phyloP scores from a whole-genome alignment of 1,284 basidiomycete species.

The Ceraceosorus guamensis region DNA sequence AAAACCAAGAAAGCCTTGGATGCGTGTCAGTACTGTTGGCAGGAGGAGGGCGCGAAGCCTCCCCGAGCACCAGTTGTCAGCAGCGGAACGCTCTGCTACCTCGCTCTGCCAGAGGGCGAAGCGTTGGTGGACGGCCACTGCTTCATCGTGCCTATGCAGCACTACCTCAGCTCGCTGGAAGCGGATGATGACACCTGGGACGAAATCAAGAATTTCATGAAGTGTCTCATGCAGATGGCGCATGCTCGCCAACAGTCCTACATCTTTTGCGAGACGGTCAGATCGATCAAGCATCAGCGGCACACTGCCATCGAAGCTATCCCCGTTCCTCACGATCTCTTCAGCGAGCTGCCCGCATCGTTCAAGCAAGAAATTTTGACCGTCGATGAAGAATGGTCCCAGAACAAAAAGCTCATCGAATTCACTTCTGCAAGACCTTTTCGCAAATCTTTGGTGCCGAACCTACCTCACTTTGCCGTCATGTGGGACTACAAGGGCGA shows the following conservation, averaged over 20 bases:
- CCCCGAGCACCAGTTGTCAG: constrained; percentile 80
- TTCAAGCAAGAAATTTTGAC: constrained; percentile 88
- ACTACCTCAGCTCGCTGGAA: constrained; percentile 82
- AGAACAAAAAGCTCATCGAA: constrained; percentile 92
- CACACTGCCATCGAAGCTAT: constrained; percentile 88
- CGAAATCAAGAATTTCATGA: constrained; percentile 79
- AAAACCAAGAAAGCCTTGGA: constrained; percentile 84
- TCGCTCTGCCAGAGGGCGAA: constrained; percentile 77
- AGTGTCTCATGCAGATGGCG: constrained; percentile 90
- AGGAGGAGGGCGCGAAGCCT: constrained; percentile 53
- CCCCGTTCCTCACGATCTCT: constrained; percentile 75
- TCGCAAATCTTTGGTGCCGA: constrained; percentile 64
- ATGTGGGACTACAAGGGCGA: constrained; percentile 89
- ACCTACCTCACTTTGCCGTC: constrained; percentile 96
- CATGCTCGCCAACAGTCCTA: constrained; percentile 74
- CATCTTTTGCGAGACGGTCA: constrained; percentile 86
- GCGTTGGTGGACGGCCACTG: constrained; percentile 83
- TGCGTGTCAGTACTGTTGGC: constrained; percentile 59
- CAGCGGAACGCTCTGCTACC: constrained; percentile 79
- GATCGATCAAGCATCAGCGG: constrained; percentile 73
- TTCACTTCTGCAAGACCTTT: constrained; percentile 58
- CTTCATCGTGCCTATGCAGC: constrained; percentile 81
- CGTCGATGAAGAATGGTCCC: constrained; percentile 91
- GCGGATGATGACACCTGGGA: constrained; percentile 95
- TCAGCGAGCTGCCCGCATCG: constrained; percentile 78